A percentile compares a stretch with the other conserved stretches of the same genome.
These are phyloP conservation scores for Boletus semigastroideus DNA, from an alignment of 1,284 basidiomycete species.

Conservation along the genomic window DNA sequence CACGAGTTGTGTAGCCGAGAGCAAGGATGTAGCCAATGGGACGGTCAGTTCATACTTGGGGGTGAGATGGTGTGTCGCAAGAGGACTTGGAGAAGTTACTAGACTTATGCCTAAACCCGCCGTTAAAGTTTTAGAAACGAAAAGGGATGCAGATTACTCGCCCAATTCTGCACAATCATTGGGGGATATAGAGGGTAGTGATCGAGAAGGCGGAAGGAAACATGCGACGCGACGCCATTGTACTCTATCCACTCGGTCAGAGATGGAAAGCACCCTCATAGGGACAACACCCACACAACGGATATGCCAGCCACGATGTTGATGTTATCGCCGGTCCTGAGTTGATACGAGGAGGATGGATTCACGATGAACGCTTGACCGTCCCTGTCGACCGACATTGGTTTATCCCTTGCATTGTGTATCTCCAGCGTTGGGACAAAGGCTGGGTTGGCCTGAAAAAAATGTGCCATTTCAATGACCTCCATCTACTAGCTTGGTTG, in stretches of 20 bases:
- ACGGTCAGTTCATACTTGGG: constrained; percentile 49
- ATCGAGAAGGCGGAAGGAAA: constrained; percentile 40
- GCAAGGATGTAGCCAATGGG: constrained; percentile 52
- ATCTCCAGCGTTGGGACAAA: constrained; percentile 44
- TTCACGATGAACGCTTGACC: constrained; percentile 31
- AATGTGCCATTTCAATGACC: neutral
- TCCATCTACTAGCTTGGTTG: neutral
- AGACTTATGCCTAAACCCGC: constrained; percentile 47
- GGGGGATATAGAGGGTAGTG: constrained; percentile 30
- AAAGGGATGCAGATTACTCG: constrained; percentile 26
- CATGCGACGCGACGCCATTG: constrained; percentile 55
- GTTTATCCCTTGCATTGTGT: constrained; percentile 46
- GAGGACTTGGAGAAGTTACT: constrained; percentile 40
- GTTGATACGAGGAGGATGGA: constrained; percentile 30
- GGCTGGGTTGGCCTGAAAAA: constrained; percentile 39
- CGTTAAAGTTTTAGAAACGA: neutral
- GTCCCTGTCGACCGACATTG: constrained; percentile 39
- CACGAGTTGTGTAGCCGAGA: constrained; percentile 55
- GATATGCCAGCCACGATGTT: constrained; percentile 44
- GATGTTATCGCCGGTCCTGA: constrained; percentile 53
- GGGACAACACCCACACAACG: constrained; percentile 41
- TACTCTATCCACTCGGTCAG: constrained; percentile 37
- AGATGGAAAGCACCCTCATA: neutral
- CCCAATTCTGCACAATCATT: constrained; percentile 57
- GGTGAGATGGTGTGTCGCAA: constrained; percentile 62